phyloP scores from a whole-genome alignment of 2,329 filamentous ascomycete genomes.

The Stemphylium vesicarium region DNA sequence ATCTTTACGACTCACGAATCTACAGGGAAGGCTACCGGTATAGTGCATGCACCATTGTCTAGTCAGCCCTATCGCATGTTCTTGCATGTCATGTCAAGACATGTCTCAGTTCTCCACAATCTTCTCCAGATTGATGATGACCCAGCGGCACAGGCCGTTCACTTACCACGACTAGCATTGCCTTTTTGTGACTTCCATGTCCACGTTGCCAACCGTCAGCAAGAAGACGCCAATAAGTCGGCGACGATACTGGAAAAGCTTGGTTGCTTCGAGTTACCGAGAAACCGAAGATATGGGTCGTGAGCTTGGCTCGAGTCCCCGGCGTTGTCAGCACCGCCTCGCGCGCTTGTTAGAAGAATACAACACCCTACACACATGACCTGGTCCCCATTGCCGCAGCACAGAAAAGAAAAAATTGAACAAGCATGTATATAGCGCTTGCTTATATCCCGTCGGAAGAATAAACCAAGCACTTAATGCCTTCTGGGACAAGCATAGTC shows the following conservation, averaged over 20 bases:
- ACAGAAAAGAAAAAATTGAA: not conserved
- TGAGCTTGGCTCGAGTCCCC: not conserved
- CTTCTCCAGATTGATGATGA: not conserved
- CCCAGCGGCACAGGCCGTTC: not conserved
- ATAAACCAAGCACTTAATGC: not conserved
- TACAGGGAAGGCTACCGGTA: not conserved
- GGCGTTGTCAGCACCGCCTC: slow-evolving; percentile 6
- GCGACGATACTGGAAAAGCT: not conserved
- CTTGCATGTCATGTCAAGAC: not conserved
- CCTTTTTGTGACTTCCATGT: not conserved
- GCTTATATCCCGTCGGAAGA: not conserved
- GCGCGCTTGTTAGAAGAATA: not conserved
- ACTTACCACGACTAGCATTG: not conserved
- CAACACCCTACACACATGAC: not conserved
- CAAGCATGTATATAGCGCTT: not conserved
- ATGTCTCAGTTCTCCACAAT: not conserved
- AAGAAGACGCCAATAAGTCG: not conserved
- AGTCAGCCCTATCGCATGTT: not conserved
- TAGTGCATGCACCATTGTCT: not conserved
- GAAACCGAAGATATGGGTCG: not conserved
- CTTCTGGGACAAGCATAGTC: not conserved
- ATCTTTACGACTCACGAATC: not conserved
- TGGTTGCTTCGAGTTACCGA: not conserved
- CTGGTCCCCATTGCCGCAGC: not conserved
- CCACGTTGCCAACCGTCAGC: not conserved